phyloP scores from a whole-genome alignment of 2,329 filamentous ascomycete genomes.

The Dendrostoma leiphaemia region DNA sequence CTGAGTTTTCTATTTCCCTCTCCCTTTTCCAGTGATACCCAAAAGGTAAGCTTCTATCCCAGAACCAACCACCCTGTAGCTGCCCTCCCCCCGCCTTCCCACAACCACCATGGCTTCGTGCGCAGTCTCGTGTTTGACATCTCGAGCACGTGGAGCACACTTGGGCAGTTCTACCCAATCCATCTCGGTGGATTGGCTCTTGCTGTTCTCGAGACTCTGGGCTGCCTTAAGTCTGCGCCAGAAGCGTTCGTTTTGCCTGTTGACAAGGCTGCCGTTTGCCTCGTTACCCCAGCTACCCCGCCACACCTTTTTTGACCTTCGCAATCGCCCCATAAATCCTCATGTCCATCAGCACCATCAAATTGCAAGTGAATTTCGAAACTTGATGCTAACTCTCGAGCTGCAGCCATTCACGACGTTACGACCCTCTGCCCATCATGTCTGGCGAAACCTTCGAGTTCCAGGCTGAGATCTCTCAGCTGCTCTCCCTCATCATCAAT shows the following conservation, averaged over 20 bases:
- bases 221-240: not conserved
- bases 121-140: not conserved
- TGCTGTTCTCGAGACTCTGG: not conserved
- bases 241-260: not conserved
- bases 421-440: slow-evolving; percentile 59
- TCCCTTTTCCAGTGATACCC: slow-evolving; percentile 19
- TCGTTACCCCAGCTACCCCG: slow-evolving; percentile 6
- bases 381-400: not conserved
- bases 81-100: slow-evolving; percentile 1
- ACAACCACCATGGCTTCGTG: not conserved
- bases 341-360: not conserved
- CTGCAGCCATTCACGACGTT: slow-evolving; percentile 15
- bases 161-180: no score
- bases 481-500: slow-evolving; percentile 99
- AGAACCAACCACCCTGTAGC: not conserved
- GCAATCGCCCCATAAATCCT: not conserved
- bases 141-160: not conserved
- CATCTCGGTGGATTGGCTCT: no score
- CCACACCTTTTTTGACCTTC: not conserved
- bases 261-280: slow-evolving; percentile 9
- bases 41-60: slow-evolving; percentile 15
- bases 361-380: not conserved
- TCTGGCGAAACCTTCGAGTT: slow-evolving; percentile 96
- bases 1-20: slow-evolving; percentile 15
- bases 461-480: slow-evolving; percentile 99